phyloP scores from a whole-genome alignment of 345 rosid species.

The Pseudoturritis turrita region DNA sequence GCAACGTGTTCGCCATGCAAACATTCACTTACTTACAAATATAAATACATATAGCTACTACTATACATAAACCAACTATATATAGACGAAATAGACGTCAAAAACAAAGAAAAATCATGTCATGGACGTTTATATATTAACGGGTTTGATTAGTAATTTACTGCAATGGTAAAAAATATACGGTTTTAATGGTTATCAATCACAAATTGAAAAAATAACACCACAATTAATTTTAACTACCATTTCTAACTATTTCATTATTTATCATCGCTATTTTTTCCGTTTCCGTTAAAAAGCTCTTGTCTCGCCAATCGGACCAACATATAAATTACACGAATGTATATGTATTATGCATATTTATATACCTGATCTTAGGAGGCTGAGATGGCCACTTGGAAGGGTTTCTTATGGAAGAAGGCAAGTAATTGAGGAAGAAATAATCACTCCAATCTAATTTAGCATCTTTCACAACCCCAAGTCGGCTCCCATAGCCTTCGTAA shows the following conservation, averaged over 20 bases:
- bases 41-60: not conserved
- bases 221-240: no score
- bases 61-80: not conserved
- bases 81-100: not conserved
- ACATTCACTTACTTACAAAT: slow-evolving; percentile 6
- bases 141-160: not conserved
- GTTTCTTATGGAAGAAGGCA: slow-evolving; percentile 47
- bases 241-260: no score
- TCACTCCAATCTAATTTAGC: slow-evolving; percentile 95
- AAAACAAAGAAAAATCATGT: not conserved
- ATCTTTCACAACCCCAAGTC: slow-evolving; percentile 74
- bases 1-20: slow-evolving; percentile 22
- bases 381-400: slow-evolving; percentile 71
- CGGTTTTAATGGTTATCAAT: not conserved
- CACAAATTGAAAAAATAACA: not conserved
- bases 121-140: not conserved
- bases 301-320: no score
- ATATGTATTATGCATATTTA: not conserved
- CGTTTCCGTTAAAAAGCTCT: no score
- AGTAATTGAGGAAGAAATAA: slow-evolving; percentile 70
- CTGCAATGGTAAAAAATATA: not conserved
- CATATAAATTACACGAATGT: not conserved
- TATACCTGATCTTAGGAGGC: slow-evolving; percentile 66
- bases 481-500: slow-evolving; percentile 92
- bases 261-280: no score